Evolutionary conservation across 805 yeast species (phyloP).

Genomic region (Wickerhamiella occidentalis): DNA sequence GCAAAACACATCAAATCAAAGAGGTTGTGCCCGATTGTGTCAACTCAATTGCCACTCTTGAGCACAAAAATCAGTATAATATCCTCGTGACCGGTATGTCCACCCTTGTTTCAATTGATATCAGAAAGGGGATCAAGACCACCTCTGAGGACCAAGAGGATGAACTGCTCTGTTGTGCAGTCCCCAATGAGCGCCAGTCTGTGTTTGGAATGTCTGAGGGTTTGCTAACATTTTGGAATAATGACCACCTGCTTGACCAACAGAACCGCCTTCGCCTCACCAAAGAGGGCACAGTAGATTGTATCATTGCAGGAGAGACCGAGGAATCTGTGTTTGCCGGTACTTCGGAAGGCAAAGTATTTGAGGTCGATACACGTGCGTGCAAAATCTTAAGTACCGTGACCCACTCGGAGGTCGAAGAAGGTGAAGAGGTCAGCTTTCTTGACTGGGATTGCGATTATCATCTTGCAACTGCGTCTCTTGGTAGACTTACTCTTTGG

Average conservation of each 20-base stretch:
- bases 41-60: slow-evolving; percentile 59
- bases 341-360: slow-evolving; percentile 60
- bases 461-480: slow-evolving; percentile 68
- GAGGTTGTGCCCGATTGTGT: slow-evolving; percentile 56
- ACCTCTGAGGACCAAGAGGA: slow-evolving; percentile 87
- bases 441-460: slow-evolving; percentile 74
- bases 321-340: slow-evolving; percentile 35
- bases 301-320: slow-evolving; percentile 41
- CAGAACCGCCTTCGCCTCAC: slow-evolving; percentile 59
- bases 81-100: slow-evolving; percentile 74
- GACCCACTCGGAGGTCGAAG: slow-evolving; percentile 40
- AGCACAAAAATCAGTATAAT: slow-evolving; percentile 62
- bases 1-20: slow-evolving; percentile 37
- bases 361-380: slow-evolving; percentile 49
- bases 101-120: slow-evolving; percentile 64
- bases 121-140: slow-evolving; percentile 53
- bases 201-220: slow-evolving; percentile 90
- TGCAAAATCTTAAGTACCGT: slow-evolving; percentile 57
- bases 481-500: slow-evolving; percentile 78
- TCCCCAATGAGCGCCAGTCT: slow-evolving; percentile 48
- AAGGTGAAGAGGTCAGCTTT: slow-evolving; percentile 57
- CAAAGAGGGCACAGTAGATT: slow-evolving; percentile 57
- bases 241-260: slow-evolving; percentile 50
- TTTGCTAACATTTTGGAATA: slow-evolving; percentile 77
- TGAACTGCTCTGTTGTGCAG: slow-evolving; percentile 67